phyloP scores from a whole-genome alignment of 768 basidiomycete genomes.

The Panellus pusillus region DNA sequence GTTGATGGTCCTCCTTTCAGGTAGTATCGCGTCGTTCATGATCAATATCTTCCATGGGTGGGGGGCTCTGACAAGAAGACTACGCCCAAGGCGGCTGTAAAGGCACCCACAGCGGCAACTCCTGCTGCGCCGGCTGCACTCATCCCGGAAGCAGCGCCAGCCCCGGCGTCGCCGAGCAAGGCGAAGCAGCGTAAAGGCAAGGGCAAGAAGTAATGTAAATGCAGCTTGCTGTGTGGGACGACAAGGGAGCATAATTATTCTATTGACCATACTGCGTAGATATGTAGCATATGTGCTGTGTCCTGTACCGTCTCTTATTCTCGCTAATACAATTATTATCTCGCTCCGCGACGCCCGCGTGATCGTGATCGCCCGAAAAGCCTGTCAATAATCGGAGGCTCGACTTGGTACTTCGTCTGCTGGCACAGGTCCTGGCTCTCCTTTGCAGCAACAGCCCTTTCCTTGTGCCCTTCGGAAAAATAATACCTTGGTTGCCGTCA shows the following conservation, averaged over 20 bases:
- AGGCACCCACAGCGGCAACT: constrained; percentile 2
- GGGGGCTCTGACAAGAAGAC: not conserved
- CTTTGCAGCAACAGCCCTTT: not conserved
- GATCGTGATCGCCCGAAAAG: too few relatives aligned
- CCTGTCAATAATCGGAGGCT: not conserved
- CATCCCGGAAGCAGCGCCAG: not conserved
- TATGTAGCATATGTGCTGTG: too few relatives aligned
- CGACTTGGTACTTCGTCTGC: not conserved
- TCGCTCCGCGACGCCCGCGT: too few relatives aligned
- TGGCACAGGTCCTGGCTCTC: not conserved
- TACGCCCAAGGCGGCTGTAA: not conserved
- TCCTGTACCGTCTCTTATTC: too few relatives aligned
- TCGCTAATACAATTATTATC: too few relatives aligned
- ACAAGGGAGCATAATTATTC: too few relatives aligned
- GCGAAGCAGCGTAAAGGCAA: constrained; percentile 35
- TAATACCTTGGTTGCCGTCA: too few relatives aligned
- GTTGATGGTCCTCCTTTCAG: constrained; percentile 66
- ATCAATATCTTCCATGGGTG: constrained; percentile 62
- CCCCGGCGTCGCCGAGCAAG: constrained; percentile 17
- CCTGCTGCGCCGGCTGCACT: not conserved
- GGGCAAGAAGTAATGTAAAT: constrained; percentile 25
- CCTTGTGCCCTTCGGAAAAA: not conserved
- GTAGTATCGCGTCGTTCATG: constrained; percentile 63
- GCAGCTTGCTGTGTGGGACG: too few relatives aligned
- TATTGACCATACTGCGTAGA: too few relatives aligned